Percentiles rank a stretch among this genome's conserved stretches.
phyloP scores from a whole-genome alignment of 805 yeast genomes.

The Metschnikowia proteae region DNA sequence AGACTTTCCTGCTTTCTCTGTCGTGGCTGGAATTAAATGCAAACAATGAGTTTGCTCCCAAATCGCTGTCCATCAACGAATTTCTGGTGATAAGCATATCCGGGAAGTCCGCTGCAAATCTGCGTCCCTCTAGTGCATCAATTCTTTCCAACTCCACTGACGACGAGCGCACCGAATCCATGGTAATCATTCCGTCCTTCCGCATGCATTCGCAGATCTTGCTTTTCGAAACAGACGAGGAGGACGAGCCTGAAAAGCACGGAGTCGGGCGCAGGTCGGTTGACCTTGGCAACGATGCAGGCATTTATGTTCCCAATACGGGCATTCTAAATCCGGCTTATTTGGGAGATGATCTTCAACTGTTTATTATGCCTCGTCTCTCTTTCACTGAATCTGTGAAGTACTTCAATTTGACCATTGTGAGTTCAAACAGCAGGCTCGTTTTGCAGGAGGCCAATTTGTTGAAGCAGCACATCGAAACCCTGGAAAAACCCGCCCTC shows the following conservation, averaged over 20 bases:
- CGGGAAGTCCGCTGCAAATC: background rate
- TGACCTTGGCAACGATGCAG: constrained; percentile 9
- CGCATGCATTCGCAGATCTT: constrained; percentile 24
- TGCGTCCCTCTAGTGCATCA: constrained; percentile 18
- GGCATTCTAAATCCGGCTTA: background rate
- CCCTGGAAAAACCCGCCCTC: background rate
- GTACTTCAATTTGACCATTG: constrained; percentile 21
- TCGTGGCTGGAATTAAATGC: constrained; percentile 1
- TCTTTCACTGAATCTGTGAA: constrained; percentile 21
- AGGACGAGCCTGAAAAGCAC: constrained; percentile 19
- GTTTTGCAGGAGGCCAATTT: constrained; percentile 20
- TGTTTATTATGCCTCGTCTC: constrained; percentile 40
- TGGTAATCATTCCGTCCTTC: constrained; percentile 22
- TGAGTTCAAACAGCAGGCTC: constrained; percentile 17
- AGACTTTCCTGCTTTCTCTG: background rate
- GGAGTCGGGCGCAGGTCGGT: background rate
- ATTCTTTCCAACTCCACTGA: constrained; percentile 29
- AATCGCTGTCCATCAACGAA: background rate
- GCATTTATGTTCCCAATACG: constrained; percentile 4
- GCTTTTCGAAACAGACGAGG: constrained; percentile 43
- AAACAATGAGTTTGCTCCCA: background rate
- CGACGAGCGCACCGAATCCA: constrained; percentile 21
- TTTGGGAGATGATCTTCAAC: constrained; percentile 6
- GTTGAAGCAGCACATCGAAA: constrained; percentile 6
- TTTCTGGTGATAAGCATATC: background rate